phyloP scores from a whole-genome alignment of 2,329 filamentous ascomycete species.

The Achaetomium macrosporum region DNA sequence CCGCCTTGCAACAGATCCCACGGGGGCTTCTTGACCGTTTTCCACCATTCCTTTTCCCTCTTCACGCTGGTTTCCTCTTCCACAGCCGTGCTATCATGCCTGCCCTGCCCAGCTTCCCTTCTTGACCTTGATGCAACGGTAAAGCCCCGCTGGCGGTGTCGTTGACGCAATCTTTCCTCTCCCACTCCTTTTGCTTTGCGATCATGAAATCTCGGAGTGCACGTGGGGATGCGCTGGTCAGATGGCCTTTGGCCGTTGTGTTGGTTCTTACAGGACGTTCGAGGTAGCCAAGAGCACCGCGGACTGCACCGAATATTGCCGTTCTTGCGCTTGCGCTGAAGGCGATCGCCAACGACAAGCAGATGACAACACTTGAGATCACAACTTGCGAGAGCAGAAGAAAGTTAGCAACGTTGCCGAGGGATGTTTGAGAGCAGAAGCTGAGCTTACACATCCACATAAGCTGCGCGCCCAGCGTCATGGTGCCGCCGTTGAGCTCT shows the following conservation, averaged over 20 bases:
- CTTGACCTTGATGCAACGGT: constrained; percentile 12
- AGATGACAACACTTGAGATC: constrained; percentile 17
- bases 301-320: constrained; percentile 13
- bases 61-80: constrained; percentile 8
- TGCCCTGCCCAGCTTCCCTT: background rate
- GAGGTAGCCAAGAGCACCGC: constrained; percentile 7
- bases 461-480: constrained; percentile 15
- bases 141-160: constrained; percentile 9
- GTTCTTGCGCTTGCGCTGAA: constrained; percentile 18
- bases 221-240: constrained; percentile 15
- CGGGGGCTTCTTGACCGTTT: too few relatives aligned
- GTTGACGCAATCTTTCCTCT: background rate
- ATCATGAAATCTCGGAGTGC: constrained; percentile 22
- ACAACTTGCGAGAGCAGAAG: constrained; percentile 7
- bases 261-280: background rate
- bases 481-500: constrained; percentile 18
- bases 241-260: background rate
- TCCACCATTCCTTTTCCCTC: too few relatives aligned
- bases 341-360: constrained; percentile 17
- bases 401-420: background rate
- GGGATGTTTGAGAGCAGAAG: too few relatives aligned
- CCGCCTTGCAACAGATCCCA: too few relatives aligned
- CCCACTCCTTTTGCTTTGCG: constrained; percentile 20
- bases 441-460: constrained; percentile 20
- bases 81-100: constrained; percentile 9